These are phyloP conservation scores for Yamadazyma olivae DNA, from an alignment of 805 yeast species.

Conservation along the genomic window DNA sequence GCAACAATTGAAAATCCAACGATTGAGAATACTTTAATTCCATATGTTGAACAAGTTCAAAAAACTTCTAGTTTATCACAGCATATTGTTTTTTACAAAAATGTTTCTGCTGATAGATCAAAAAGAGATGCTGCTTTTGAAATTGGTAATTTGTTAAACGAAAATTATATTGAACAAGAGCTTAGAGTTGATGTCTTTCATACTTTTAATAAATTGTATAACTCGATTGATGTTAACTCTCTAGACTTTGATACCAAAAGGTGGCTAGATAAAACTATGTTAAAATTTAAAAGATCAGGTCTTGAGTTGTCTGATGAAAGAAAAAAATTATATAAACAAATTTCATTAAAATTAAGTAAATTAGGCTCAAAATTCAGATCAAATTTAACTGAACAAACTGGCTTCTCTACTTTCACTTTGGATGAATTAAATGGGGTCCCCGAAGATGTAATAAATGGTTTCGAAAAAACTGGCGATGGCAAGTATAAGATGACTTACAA, in stretches of 20 bases:
- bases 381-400: conserved; percentile 71
- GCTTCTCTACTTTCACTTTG: conserved; percentile 52
- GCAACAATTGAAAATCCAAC: conserved; percentile 49
- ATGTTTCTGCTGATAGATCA: conserved; percentile 63
- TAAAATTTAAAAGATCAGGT: conserved; percentile 65
- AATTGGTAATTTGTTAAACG: conserved; percentile 57
- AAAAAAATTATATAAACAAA: conserved; percentile 53
- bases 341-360: conserved; percentile 58
- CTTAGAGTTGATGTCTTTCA: conserved; percentile 54
- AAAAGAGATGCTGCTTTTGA: conserved; percentile 68
- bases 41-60: conserved; percentile 52
- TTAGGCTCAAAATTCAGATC: conserved; percentile 57
- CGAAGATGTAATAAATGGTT: conserved; percentile 54
- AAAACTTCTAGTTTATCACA: conserved; percentile 41
- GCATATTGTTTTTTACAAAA: conserved; percentile 66
- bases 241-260: conserved; percentile 55
- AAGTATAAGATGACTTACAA: conserved; percentile 67
- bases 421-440: conserved; percentile 78
- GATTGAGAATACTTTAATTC: conserved; percentile 53
- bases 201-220: conserved; percentile 53
- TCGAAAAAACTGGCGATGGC: conserved; percentile 44
- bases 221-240: conserved; percentile 21
- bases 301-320: conserved; percentile 55
- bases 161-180: conserved; percentile 60
- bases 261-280: conserved; percentile 54